These are phyloP conservation scores for Iris pallida DNA, from an alignment of 116 monocot genomes.

Conservation along the genomic window DNA sequence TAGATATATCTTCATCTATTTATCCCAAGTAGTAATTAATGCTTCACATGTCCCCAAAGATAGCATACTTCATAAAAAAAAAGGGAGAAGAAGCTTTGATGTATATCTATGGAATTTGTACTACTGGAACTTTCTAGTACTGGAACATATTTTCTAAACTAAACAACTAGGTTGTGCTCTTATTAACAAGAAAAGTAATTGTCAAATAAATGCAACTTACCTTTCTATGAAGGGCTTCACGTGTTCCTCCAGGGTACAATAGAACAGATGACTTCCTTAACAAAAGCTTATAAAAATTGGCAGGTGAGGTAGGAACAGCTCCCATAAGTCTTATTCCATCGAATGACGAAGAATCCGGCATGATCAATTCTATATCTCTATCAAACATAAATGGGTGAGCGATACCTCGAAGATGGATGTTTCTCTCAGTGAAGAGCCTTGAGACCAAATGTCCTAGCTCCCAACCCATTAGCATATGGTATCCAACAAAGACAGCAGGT, in stretches of 20 bases:
- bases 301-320: conserved; percentile 46
- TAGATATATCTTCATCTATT: too few species aligned
- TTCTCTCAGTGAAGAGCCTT: conserved; percentile 24
- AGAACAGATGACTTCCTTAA: conserved; percentile 37
- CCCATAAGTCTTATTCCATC: conserved; percentile 48
- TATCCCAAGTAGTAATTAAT: too few species aligned
- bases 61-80: neutral
- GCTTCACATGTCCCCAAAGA: too few species aligned
- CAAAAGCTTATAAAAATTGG: conserved; percentile 58
- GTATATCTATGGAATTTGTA: too few species aligned
- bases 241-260: conserved; percentile 60
- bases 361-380: conserved; percentile 29
- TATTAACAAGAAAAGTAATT: neutral
- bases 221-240: conserved; percentile 71
- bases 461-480: conserved; percentile 58
- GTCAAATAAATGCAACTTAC: conserved; percentile 17
- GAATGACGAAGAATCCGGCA: conserved; percentile 43
- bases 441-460: conserved; percentile 39
- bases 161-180: neutral
- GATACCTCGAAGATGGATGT: conserved; percentile 50
- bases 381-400: conserved; percentile 63
- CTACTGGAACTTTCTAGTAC: too few species aligned
- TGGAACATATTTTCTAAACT: neutral
- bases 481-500: conserved; percentile 53
- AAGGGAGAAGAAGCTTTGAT: neutral